Base-by-base conservation (phyloP, 2,329 filamentous ascomycete genomes). In the Penicillium glabrum region DNA sequence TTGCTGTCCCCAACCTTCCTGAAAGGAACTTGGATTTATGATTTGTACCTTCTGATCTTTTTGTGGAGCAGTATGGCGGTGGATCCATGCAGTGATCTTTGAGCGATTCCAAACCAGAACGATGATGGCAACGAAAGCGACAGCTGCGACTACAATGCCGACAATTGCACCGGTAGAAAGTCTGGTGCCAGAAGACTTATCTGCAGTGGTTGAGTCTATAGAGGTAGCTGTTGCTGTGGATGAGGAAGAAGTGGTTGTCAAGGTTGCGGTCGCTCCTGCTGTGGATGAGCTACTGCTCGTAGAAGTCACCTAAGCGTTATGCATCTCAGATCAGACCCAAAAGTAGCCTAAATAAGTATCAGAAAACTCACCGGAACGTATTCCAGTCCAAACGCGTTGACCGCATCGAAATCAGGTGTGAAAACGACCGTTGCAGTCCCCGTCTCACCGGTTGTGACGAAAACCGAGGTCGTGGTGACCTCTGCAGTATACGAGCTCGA, bases 351-450 rank as follows among this genome's bases (percentile, higher is more conserved):
- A 35, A 13, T n/a, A n/a, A 14, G 16, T 35, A 35, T n/a, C 7
- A 6, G 13, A 35, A 16, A n/a, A 35, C 33, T 49, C 33, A 53
- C 43, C 43, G 27, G 26, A 24, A 53, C 43, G 31, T 53, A 46
- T 46, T 53, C 51, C 9, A 53, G 5, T 39, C 43, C 41, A 53
- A 53, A 53, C 19, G n/a, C 51, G 21, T 53, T 46, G 43, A 53
- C 19, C 27, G 51, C 51, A 53, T 53, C 51, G 29, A 46, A 46
- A 46, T 46, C 8, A 13, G 51, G 51, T 3, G 51, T 53, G 31
- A 53, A 53, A 53, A 33, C 26, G 29, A 53, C 43, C 9, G 21
- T 46, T 27, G 27, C 29, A n/a, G 51, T 53, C 23, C 29, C 43
- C 29, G 51, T 46, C 39, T 46, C 6, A 43, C 23, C 21, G 16